Percentiles rank a stretch among this genome's conserved stretches.
phyloP scores from a whole-genome alignment of 176 grass and related monocot genomes.

The Elaeis guineensis region DNA sequence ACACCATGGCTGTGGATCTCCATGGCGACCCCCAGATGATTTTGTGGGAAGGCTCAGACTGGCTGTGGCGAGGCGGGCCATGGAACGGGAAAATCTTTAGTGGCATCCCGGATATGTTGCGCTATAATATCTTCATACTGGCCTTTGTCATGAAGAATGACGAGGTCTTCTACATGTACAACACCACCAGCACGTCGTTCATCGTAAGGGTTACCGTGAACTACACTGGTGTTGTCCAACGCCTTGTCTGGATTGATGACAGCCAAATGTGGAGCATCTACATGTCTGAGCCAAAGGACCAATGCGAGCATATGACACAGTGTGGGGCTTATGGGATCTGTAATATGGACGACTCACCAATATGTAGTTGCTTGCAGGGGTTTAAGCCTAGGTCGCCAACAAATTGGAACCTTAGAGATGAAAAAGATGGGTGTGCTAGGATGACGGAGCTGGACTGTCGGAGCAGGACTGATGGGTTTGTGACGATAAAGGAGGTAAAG shows the following conservation, averaged over 20 bases:
- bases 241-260: background rate
- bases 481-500: background rate
- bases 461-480: background rate
- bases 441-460: background rate
- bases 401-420: background rate
- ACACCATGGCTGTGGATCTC: background rate
- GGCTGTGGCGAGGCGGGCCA: background rate
- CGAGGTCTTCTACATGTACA: background rate
- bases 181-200: background rate
- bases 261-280: background rate
- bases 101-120: background rate
- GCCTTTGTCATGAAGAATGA: background rate
- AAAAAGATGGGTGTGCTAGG: no score
- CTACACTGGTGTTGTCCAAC: background rate
- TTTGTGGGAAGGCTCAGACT: background rate
- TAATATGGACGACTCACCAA: background rate
- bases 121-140: background rate
- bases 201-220: background rate
- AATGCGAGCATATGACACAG: background rate
- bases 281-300: background rate
- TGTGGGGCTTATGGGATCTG: background rate
- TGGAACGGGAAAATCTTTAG: background rate
- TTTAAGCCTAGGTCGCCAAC: background rate
- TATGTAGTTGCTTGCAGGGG: background rate
- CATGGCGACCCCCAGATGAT: background rate